Base-by-base conservation (phyloP, 305 asterid genomes). In the Andrographis paniculata region DNA sequence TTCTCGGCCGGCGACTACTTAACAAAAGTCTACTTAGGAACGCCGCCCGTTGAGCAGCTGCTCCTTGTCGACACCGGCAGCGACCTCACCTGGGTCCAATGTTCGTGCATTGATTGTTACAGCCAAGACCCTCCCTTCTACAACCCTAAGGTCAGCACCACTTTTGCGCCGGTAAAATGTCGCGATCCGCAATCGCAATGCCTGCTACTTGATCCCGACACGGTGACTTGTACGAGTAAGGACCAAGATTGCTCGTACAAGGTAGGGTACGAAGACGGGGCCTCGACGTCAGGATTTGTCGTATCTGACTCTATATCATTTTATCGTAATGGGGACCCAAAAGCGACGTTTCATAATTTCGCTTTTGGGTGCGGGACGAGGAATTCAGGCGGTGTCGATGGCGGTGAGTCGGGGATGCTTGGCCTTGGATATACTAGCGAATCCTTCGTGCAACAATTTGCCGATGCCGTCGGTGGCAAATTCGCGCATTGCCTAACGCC, bases 61-160 rank as follows among this genome's bases (percentile, higher is more conserved):
- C 82, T 63, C 0, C 55, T 80, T n/a, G 84, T 77, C 11, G 91
- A 83, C 35, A 83, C 94, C 0, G 91, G 94, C 0, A 79, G 94
- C 24, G 84, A 77, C 3, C 23, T 83, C 45, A 69, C 72, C 0
- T 83, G 94, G 94, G 63, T 71, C 3, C 87, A 77, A 14, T 83
- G 94, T 74, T 85, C 87, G 6, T 83, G 85, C 52, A 0, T 27
- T 5, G 2, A 3, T 0, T 83, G 94, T 61, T 76, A 56, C 79
- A 39, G 53, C 4, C 82, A 76, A 23, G 14, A 16, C 0, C 48
- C 36, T 14, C 87, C 83, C 0, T 9, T 71, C 0, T 84, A 77
- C 10, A 63, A 77, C 42, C 80, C 81, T 0, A 16, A 40, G 0
- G n/a, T 42, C 15, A 66, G 82, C 2, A 48, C 49, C 1, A 24